Conservation (phyloP, 148 eudicot species). For the Mesembryanthemum crystallinum region DNA sequence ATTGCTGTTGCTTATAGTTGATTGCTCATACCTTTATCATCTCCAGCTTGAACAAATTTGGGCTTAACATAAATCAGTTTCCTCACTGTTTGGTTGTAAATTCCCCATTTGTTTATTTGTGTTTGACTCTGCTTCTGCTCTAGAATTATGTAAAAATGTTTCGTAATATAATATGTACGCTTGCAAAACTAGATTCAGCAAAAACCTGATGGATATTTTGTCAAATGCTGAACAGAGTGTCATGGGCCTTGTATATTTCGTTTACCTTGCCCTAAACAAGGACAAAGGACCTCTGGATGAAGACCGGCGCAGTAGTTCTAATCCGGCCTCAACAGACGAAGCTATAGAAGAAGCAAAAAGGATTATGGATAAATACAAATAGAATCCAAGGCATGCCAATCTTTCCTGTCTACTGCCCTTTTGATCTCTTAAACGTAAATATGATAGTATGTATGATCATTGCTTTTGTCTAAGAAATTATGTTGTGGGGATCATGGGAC, state of each 20-base stretch:
- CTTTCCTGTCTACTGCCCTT: neutral
- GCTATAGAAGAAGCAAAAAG: conserved; percentile 84
- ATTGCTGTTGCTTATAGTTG: too few relatives aligned
- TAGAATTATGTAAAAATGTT: neutral
- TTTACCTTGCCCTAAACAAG: conserved; percentile 81
- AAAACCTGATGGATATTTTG: conserved; percentile 8
- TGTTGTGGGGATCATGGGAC: too few relatives aligned
- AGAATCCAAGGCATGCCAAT: conserved; percentile 20
- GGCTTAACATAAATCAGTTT: too few relatives aligned
- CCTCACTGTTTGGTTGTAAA: too few relatives aligned
- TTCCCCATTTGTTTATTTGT: neutral
- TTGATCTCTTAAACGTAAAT: conserved; percentile 7
- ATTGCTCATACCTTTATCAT: too few relatives aligned
- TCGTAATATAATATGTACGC: neutral
- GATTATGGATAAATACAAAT: conserved; percentile 99
- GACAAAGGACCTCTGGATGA: conserved; percentile 63
- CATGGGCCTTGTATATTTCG: conserved; percentile 82
- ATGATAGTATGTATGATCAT: conserved; percentile 2
- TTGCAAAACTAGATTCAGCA: neutral
- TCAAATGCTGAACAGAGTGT: conserved; percentile 50
- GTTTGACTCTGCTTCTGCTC: neutral
- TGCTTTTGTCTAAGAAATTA: neutral
- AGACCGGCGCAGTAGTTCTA: conserved; percentile 15
- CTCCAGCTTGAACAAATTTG: too few relatives aligned
- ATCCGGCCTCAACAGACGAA: conserved; percentile 54